These are phyloP conservation scores for Priceomyces castillae DNA, from an alignment of 805 yeast genomes.

Conservation along the genomic window DNA sequence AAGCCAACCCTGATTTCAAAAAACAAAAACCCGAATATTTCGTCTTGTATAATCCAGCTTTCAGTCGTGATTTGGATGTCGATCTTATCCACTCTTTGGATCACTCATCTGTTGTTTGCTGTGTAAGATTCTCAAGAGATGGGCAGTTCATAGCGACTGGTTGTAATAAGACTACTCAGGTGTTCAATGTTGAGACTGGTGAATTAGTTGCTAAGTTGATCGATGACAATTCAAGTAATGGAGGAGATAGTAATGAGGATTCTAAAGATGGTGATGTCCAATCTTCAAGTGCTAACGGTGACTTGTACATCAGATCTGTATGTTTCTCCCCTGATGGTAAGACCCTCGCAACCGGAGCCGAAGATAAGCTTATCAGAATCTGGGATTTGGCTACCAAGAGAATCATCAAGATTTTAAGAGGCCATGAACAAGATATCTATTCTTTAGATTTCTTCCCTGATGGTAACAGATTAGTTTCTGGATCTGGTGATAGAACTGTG, in stretches of 20 bases:
- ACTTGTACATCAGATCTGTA: slow-evolving; percentile 89
- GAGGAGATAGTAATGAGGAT: slow-evolving; percentile 37
- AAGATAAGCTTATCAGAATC: slow-evolving; percentile 85
- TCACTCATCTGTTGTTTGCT: slow-evolving; percentile 93
- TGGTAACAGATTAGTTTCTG: slow-evolving; percentile 89
- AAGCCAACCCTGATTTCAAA: slow-evolving; percentile 72
- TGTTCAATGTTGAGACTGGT: slow-evolving; percentile 88
- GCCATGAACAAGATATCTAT: slow-evolving; percentile 97
- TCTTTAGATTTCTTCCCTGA: slow-evolving; percentile 93
- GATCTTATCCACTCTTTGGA: slow-evolving; percentile 86
- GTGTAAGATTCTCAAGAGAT: slow-evolving; percentile 88
- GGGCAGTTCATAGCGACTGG: slow-evolving; percentile 96
- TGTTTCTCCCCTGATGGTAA: slow-evolving; percentile 94
- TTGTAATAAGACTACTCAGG: slow-evolving; percentile 93
- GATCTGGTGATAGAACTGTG: slow-evolving; percentile 95
- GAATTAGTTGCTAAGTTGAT: slow-evolving; percentile 80
- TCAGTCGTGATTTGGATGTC: slow-evolving; percentile 65
- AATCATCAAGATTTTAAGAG: slow-evolving; percentile 80
- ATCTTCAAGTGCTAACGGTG: slow-evolving; percentile 61
- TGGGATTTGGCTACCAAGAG: slow-evolving; percentile 90
- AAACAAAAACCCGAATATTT: slow-evolving; percentile 84
- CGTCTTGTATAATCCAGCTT: slow-evolving; percentile 85
- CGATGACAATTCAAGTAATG: slow-evolving; percentile 58
- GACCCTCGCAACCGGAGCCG: slow-evolving; percentile 91
- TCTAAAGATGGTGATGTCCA: slow-evolving; percentile 32